Evolutionary conservation across 2,329 filamentous ascomycete genomes (phyloP).

Genomic region (Trichoderma oligosporum): DNA sequence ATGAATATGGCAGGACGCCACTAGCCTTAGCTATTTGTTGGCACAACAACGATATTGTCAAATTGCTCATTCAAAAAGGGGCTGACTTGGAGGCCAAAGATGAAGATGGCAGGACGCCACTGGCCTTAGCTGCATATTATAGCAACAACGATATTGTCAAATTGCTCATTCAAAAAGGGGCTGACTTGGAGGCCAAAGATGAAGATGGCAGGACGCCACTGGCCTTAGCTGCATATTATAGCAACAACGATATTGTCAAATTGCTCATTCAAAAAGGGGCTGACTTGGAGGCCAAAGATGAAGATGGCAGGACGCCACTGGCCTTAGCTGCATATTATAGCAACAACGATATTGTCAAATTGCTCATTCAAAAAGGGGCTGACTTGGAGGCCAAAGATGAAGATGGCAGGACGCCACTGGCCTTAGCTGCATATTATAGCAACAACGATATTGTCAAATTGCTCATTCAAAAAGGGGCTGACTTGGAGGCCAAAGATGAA

Average conservation of each 20-base stretch:
- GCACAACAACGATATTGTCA: background rate
- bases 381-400: too few species aligned
- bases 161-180: background rate
- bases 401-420: too few species aligned
- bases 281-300: background rate
- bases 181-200: background rate
- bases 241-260: background rate
- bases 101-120: background rate
- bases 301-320: background rate
- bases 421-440: too few species aligned
- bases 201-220: background rate
- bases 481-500: too few species aligned
- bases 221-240: fast-evolving
- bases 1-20: background rate
- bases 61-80: background rate
- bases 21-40: fast-evolving
- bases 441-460: too few species aligned
- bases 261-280: background rate
- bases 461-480: too few species aligned
- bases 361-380: background rate
- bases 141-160: background rate
- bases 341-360: too few species aligned
- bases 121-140: fast-evolving
- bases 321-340: fast-evolving
- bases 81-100: background rate